Evolutionary conservation across 2,329 filamentous ascomycete genomes (phyloP).

Genomic region (Phaeosphaeria sp.): DNA sequence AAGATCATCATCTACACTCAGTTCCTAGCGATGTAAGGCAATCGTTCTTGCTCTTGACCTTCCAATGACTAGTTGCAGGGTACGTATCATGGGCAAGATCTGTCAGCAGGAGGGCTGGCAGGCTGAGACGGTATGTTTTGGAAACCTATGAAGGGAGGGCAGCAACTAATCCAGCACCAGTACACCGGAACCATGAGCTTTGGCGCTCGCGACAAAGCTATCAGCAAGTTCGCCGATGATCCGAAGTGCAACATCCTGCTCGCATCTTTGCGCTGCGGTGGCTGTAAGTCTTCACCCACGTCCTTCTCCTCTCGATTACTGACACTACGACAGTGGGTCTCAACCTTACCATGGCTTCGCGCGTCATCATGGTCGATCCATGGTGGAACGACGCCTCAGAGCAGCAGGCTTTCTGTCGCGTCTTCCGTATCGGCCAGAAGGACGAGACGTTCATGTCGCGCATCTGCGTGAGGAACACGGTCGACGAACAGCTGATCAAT

Average conservation of each 20-base stretch:
- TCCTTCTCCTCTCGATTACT: neutral
- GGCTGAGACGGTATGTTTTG: slow-evolving; percentile 45
- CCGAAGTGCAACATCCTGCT: slow-evolving; percentile 57
- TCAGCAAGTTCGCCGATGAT: slow-evolving; percentile 56
- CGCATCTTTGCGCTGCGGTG: slow-evolving; percentile 64
- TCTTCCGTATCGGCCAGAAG: slow-evolving; percentile 70
- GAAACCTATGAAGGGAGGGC: neutral
- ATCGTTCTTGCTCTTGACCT: neutral
- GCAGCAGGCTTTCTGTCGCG: slow-evolving; percentile 69
- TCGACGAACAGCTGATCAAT: slow-evolving; percentile 64
- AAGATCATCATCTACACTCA: slow-evolving; percentile 70
- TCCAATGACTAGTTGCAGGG: slow-evolving; percentile 29
- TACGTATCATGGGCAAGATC: slow-evolving; percentile 58
- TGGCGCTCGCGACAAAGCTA: slow-evolving; percentile 52
- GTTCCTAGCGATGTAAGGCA: slow-evolving; percentile 57
- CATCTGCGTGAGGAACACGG: slow-evolving; percentile 61
- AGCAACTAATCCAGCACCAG: slow-evolving; percentile 12
- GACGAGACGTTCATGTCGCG: slow-evolving; percentile 66
- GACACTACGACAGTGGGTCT: slow-evolving; percentile 51
- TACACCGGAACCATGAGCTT: slow-evolving; percentile 60
- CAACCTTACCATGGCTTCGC: slow-evolving; percentile 64
- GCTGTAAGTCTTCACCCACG: slow-evolving; percentile 37
- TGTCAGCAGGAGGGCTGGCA: slow-evolving; percentile 60
- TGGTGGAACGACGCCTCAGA: slow-evolving; percentile 69
- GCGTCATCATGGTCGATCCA: slow-evolving; percentile 57